These are phyloP conservation scores for Aspergillus wentii DNA, from an alignment of 495 filamentous ascomycete genomes.

Conservation along the genomic window DNA sequence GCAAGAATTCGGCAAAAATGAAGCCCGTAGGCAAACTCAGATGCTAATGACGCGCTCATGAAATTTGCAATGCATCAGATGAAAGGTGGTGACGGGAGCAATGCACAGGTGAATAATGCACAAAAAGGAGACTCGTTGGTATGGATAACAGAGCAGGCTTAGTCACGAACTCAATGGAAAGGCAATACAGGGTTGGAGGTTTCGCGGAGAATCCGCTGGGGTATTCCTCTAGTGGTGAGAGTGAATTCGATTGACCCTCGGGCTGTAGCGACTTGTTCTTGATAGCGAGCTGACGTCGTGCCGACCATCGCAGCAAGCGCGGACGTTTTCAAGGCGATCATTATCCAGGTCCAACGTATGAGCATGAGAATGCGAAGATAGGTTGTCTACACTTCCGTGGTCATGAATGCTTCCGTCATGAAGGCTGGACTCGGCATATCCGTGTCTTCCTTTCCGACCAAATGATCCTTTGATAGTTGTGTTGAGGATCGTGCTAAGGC, in stretches of 20 bases:
- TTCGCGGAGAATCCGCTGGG: too few relatives aligned
- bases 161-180: conserved; percentile 1
- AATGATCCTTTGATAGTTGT: conserved; percentile 44
- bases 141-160: conserved; percentile 7
- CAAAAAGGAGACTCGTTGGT: conserved; percentile 32
- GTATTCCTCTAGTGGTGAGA: too few relatives aligned
- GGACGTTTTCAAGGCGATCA: conserved; percentile 85
- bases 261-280: conserved; percentile 40
- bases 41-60: conserved; percentile 3
- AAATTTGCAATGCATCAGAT: background rate
- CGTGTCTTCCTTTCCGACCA: conserved; percentile 30
- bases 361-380: conserved; percentile 59
- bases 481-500: conserved; percentile 39
- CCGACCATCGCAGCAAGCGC: conserved; percentile 94
- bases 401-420: conserved; percentile 64
- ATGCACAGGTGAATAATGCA: conserved; percentile 1
- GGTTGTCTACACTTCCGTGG: conserved; percentile 75
- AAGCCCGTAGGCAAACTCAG: conserved; percentile 1
- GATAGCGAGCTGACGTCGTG: conserved; percentile 48
- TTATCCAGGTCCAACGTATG: conserved; percentile 76
- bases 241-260: conserved; percentile 33
- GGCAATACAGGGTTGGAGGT: too few relatives aligned
- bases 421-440: conserved; percentile 43
- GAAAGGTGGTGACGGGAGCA: background rate
- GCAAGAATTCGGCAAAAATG: background rate